phyloP scores from a whole-genome alignment of 305 asterid genomes.

The Rubia balearica region DNA sequence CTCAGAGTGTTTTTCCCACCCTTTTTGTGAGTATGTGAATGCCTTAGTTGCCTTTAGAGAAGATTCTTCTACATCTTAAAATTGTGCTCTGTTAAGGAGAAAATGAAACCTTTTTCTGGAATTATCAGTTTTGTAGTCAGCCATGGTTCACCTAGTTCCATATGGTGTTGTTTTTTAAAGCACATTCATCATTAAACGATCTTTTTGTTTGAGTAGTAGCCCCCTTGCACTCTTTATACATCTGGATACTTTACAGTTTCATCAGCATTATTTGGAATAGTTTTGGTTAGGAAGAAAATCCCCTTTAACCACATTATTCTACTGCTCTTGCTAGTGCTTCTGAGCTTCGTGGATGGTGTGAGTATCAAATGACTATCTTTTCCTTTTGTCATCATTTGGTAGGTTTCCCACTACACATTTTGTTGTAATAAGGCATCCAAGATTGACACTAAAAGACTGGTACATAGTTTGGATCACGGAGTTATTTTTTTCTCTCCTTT shows the following conservation, averaged over 20 bases:
- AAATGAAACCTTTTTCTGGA: neutral
- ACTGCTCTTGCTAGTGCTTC: neutral
- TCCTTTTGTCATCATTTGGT: neutral
- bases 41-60: neutral
- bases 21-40: neutral
- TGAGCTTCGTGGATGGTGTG: neutral
- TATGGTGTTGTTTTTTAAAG: neutral
- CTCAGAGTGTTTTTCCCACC: neutral
- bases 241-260: neutral
- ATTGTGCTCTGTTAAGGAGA: neutral
- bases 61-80: neutral
- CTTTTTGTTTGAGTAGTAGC: neutral
- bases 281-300: neutral
- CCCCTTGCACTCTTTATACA: neutral
- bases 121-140: neutral
- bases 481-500: neutral
- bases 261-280: neutral
- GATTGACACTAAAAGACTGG: neutral
- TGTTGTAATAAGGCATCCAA: slow-evolving; percentile 1
- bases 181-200: neutral
- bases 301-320: neutral
- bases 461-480: neutral
- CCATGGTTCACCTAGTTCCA: neutral
- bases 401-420: neutral
- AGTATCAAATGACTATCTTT: neutral